A percentile compares a stretch with the other conserved stretches of the same genome.
Evolutionary conservation across 1,284 basidiomycete genomes (phyloP).

Genomic region (Cyathus olla): DNA sequence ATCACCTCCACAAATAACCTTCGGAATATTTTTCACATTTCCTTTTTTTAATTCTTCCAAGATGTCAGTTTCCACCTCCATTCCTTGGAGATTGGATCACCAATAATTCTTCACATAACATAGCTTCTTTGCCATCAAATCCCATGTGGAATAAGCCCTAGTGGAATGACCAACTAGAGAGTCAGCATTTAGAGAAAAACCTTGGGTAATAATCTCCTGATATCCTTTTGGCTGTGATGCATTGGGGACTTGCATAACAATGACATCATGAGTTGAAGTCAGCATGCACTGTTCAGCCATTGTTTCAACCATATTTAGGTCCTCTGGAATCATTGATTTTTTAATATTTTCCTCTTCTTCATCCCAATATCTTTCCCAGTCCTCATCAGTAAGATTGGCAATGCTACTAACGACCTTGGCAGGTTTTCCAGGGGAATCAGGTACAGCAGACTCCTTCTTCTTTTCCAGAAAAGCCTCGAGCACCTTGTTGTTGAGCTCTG

Average conservation of each 20-base stretch:
- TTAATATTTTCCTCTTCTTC: background rate
- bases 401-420: background rate
- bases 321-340: constrained; percentile 1
- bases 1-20: constrained; percentile 23
- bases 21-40: constrained; percentile 18
- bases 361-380: background rate
- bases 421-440: background rate
- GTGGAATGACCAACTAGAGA: constrained; percentile 28
- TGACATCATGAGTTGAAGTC: background rate
- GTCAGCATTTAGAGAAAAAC: constrained; percentile 13
- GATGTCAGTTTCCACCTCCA: constrained; percentile 26
- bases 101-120: constrained; percentile 35
- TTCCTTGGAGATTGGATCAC: constrained; percentile 14
- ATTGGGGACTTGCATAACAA: constrained; percentile 10
- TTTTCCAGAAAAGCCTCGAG: background rate
- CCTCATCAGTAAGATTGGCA: background rate
- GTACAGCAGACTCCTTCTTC: background rate
- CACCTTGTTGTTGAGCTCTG: background rate
- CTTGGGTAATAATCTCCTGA: constrained; percentile 20
- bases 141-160: constrained; percentile 28
- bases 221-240: background rate
- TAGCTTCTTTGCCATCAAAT: constrained; percentile 10
- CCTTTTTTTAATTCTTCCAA: constrained; percentile 17
- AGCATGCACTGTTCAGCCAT: background rate
- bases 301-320: background rate